Base-by-base conservation (phyloP, 23 red algal species). In the Agarophyton chilense region DNA sequence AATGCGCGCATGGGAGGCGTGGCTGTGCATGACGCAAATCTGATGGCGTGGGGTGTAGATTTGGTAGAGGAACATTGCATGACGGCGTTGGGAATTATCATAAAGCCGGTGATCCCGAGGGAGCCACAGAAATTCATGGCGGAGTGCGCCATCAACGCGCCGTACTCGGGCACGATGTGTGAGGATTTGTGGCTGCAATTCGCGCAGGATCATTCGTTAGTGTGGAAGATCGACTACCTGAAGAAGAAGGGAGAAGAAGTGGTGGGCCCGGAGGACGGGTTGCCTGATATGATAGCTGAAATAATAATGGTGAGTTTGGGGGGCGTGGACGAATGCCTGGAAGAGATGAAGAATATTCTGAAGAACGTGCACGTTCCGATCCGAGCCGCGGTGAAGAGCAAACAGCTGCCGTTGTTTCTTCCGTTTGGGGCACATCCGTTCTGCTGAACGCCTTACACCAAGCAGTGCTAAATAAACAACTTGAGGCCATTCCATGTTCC, bases 1-100 rank as follows among this genome's bases (percentile, higher is more conserved):
- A 99, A 99, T 61, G 97, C 93, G 28, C 90, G 97, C 10, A 99
- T 99, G 97, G 97, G 97, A 44, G 97, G 97, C 29, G 93, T 94
- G 43, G 93, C 92, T 26, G 93, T 99, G 24, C 75, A 78, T 22
- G 93, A 99, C 72, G 83, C 86, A 12, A 96, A 99, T 55, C 78
- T 84, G 24, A 19, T 75, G 31, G 90, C 76, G 35, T 99, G 97
- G 97, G 97, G 97, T 55, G 97, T 99, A 17, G 97, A 99, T 60
- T 66, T 99, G 31, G 97, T 99, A 24, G 97, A 99, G 56, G 90
- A 99, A 54, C 97, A 99, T 70, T 78, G 78, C 67, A 99, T 99
- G 97, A 62, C 40, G 22, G 83, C 78, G 50, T 83, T 96, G 16
- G 43, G 83, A 21, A 99, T 99, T 22, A 90, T 89, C 14, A 96